phyloP scores from a whole-genome alignment of 169 alveolate genomes.

The Plasmodium fragile region DNA sequence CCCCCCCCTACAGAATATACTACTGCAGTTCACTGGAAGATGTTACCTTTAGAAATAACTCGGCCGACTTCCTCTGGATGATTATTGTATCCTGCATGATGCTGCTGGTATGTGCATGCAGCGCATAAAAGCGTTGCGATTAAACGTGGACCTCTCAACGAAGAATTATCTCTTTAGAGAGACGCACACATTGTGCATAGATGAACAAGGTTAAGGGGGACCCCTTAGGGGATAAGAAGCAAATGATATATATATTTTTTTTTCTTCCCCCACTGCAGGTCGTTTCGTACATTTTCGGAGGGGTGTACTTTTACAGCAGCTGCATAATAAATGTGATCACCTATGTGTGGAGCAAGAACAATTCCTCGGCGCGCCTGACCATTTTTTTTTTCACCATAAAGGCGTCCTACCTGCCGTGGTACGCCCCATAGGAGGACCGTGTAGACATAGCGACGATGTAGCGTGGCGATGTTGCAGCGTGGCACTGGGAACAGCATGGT shows the following conservation, averaged over 20 bases:
- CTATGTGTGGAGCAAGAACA: conserved; percentile 94
- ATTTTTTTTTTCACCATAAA: conserved; percentile 90
- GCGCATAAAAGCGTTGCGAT: background rate
- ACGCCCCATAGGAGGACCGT: background rate
- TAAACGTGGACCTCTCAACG: background rate
- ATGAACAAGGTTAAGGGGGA: background rate
- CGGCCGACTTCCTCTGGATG: conserved; percentile 92
- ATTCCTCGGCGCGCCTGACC: conserved; percentile 90
- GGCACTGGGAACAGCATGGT: background rate
- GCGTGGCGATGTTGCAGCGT: background rate
- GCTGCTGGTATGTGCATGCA: conserved; percentile 75
- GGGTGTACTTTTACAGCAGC: conserved; percentile 92
- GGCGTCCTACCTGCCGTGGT: conserved; percentile 94
- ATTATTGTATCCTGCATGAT: conserved; percentile 84
- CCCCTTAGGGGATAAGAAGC: conserved; percentile 3
- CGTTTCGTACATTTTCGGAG: conserved; percentile 83
- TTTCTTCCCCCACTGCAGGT: conserved; percentile 31
- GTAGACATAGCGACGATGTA: background rate
- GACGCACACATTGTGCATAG: background rate
- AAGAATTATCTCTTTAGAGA: background rate
- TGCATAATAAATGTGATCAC: conserved; percentile 93
- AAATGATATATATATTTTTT: background rate
- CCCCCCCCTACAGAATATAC: conserved; percentile 76
- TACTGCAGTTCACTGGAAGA: conserved; percentile 87
- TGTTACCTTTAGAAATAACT: conserved; percentile 85